Conservation (phyloP, 2,329 filamentous ascomycete genomes). For the Nothomitra cinnamomea region DNA sequence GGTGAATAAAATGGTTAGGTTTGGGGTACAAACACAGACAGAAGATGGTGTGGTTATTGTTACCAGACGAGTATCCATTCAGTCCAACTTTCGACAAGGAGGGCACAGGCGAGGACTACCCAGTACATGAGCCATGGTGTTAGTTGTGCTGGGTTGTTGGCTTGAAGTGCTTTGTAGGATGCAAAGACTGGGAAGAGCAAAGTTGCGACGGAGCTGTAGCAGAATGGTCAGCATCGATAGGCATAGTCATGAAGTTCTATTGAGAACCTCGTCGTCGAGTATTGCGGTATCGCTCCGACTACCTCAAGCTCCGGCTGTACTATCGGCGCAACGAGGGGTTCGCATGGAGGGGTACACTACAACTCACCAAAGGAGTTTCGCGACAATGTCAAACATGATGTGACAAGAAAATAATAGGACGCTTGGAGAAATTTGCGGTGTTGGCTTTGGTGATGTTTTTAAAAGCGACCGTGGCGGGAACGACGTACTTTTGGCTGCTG, state of each 20-base stretch:
- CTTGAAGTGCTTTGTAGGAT: slow-evolving; percentile 94
- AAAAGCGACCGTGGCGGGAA: too few species aligned
- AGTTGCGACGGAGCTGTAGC: slow-evolving; percentile 58
- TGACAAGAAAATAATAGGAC: too few species aligned
- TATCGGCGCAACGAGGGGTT: neutral
- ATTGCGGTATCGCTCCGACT: neutral
- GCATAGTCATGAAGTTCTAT: slow-evolving; percentile 9
- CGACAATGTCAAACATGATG: slow-evolving; percentile 60
- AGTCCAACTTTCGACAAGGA: slow-evolving; percentile 74
- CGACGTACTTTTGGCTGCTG: too few species aligned
- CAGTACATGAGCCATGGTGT: slow-evolving; percentile 99
- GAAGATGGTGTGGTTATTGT: slow-evolving; percentile 10
- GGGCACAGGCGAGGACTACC: slow-evolving; percentile 71
- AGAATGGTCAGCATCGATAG: slow-evolving; percentile 12
- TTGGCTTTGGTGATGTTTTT: too few species aligned
- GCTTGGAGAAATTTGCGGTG: too few species aligned
- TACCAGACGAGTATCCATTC: slow-evolving; percentile 74
- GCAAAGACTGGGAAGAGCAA: slow-evolving; percentile 93
- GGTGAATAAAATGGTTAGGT: neutral
- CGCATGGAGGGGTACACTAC: slow-evolving; percentile 2
- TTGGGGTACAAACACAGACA: neutral
- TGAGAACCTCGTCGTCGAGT: neutral
- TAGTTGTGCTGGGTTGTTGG: slow-evolving; percentile 71
- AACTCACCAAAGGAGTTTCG: slow-evolving; percentile 61
- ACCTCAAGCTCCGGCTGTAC: neutral